phyloP scores from a whole-genome alignment of 2,329 filamentous ascomycete genomes.

The Corinectria fuckeliana region DNA sequence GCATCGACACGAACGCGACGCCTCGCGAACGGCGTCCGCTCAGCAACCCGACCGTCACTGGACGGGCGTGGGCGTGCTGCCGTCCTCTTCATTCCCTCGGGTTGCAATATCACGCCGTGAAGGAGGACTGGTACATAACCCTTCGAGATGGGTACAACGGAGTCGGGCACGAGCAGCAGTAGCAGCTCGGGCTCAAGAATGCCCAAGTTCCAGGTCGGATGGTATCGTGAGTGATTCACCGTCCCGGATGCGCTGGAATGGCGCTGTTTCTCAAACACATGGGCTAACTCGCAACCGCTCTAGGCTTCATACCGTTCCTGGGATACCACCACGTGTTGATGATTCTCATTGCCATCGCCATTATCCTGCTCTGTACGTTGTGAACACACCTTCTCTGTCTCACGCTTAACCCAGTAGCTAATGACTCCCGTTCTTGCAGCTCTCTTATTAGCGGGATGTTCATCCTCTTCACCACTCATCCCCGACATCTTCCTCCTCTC shows the following conservation, averaged over 20 bases:
- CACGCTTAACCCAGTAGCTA: constrained; percentile 3
- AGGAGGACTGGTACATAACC: constrained; percentile 26
- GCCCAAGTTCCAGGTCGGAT: constrained; percentile 54
- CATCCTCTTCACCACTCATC: constrained; percentile 93
- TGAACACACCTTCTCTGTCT: background rate
- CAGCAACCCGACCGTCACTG: constrained; percentile 32
- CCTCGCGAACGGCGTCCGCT: constrained; percentile 15
- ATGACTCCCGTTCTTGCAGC: constrained; percentile 58
- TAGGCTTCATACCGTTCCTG: constrained; percentile 72
- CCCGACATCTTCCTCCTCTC: constrained; percentile 97
- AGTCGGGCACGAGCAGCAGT: constrained; percentile 36
- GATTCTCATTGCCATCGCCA: constrained; percentile 92
- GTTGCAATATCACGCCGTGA: constrained; percentile 20
- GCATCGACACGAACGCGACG: constrained; percentile 14
- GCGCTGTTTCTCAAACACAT: constrained; percentile 1
- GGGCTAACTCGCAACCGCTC: constrained; percentile 29
- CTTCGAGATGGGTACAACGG: constrained; percentile 34
- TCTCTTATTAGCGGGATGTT: constrained; percentile 91
- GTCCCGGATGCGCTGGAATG: constrained; percentile 26
- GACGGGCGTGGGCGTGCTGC: constrained; percentile 32
- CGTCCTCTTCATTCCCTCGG: constrained; percentile 17
- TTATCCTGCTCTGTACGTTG: constrained; percentile 92
- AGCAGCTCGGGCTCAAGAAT: constrained; percentile 38
- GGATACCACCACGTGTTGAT: constrained; percentile 90
- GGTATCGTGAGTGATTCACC: constrained; percentile 52